Conservation (phyloP, 2,329 filamentous ascomycete genomes). For the Aspergillus hiratsukae region DNA sequence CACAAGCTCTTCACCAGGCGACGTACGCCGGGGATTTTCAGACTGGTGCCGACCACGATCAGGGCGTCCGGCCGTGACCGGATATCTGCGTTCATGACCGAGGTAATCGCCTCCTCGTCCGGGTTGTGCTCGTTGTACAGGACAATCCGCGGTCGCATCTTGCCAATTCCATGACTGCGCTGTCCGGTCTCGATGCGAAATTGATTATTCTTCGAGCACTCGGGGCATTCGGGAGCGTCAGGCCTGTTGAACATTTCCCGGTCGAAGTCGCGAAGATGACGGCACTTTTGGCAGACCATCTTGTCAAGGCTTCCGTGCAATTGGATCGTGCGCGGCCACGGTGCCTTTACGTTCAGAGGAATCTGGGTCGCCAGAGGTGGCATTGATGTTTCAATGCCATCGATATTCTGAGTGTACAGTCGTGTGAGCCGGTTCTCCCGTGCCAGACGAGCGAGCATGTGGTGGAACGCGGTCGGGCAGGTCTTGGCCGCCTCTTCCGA, state of each 20-base stretch:
- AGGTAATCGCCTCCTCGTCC: slow-evolving; percentile 92
- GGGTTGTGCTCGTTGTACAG: slow-evolving; percentile 97
- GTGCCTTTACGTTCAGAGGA: slow-evolving; percentile 76
- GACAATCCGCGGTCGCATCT: slow-evolving; percentile 86
- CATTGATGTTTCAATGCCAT: slow-evolving; percentile 85
- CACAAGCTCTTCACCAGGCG: slow-evolving; percentile 89
- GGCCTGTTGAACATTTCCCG: slow-evolving; percentile 77
- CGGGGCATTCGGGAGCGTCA: slow-evolving; percentile 71
- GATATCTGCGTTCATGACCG: slow-evolving; percentile 80
- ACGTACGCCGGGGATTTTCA: slow-evolving; percentile 91
- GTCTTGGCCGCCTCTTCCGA: slow-evolving; percentile 73
- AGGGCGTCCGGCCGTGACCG: slow-evolving; percentile 83
- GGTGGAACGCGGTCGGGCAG: slow-evolving; percentile 82
- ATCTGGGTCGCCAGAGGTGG: slow-evolving; percentile 73
- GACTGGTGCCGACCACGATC: slow-evolving; percentile 88
- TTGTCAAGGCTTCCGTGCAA: slow-evolving; percentile 90
- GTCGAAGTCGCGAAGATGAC: slow-evolving; percentile 70
- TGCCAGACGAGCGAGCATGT: slow-evolving; percentile 84
- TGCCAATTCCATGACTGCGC: slow-evolving; percentile 87
- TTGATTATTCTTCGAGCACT: slow-evolving; percentile 69
- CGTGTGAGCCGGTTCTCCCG: slow-evolving; percentile 81
- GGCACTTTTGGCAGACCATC: slow-evolving; percentile 96
- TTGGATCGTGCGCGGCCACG: slow-evolving; percentile 91
- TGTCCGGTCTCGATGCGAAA: slow-evolving; percentile 77
- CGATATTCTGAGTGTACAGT: slow-evolving; percentile 94